phyloP scores from a whole-genome alignment of 1,139 yeast species.

The Saccharomyces pastorianus region DNA sequence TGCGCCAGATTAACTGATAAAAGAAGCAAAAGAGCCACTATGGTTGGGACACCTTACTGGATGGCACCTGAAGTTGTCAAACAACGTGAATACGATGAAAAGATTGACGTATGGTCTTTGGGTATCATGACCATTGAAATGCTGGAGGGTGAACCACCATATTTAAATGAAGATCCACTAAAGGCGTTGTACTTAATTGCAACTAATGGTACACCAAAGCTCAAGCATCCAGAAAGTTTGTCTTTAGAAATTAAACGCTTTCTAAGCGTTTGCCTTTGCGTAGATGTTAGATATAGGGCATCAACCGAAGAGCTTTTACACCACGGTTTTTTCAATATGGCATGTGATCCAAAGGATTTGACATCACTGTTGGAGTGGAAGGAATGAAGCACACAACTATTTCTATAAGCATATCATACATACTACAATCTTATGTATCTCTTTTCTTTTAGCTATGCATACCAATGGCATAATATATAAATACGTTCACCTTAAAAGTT shows the following conservation, averaged over 20 bases:
- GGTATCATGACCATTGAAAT: conserved; percentile 98
- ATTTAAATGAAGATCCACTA: conserved; percentile 89
- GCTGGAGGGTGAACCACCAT: conserved; percentile 98
- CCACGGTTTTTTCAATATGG: conserved; percentile 68
- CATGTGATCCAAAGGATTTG: conserved; percentile 62
- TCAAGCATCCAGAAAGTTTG: conserved; percentile 76
- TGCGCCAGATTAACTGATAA: conserved; percentile 94
- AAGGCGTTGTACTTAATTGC: conserved; percentile 87
- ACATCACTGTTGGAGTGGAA: conserved; percentile 69
- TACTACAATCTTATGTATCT: neutral
- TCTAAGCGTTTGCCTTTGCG: conserved; percentile 86
- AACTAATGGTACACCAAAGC: conserved; percentile 92
- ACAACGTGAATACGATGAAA: conserved; percentile 92
- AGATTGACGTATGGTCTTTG: conserved; percentile 95
- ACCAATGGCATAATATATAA: neutral
- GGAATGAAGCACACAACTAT: conserved; percentile 15
- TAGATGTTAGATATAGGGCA: conserved; percentile 88
- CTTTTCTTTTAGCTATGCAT: neutral
- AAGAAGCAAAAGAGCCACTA: conserved; percentile 88
- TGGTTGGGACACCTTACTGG: conserved; percentile 99
- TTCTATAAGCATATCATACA: neutral
- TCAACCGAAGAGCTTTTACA: conserved; percentile 77
- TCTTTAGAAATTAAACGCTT: conserved; percentile 78
- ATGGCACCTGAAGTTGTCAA: conserved; percentile 99
- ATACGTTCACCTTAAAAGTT: neutral